phyloP scores from a whole-genome alignment of 495 filamentous ascomycete genomes.

The Immersiella caudata region DNA sequence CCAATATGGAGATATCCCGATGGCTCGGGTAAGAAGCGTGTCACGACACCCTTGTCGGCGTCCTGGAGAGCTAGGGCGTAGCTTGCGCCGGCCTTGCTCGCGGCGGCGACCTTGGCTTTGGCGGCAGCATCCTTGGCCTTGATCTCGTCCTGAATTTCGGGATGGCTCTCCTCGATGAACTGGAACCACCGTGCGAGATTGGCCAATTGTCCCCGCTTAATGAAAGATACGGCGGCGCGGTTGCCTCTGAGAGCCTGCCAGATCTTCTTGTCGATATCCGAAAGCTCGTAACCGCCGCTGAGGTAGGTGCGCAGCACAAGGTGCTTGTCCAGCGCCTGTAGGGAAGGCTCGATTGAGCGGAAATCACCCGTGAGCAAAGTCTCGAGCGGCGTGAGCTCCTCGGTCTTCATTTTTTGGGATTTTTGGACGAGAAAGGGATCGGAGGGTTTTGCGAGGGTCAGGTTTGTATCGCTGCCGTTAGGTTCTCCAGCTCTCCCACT shows the following conservation, averaged over 20 bases:
- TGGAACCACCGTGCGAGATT: slow-evolving; percentile 89
- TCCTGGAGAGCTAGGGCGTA: slow-evolving; percentile 90
- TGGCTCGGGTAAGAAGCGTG: slow-evolving; percentile 93
- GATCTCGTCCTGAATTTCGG: slow-evolving; percentile 61
- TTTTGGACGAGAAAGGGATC: not conserved
- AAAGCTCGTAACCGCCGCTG: slow-evolving; percentile 72
- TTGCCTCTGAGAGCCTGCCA: slow-evolving; percentile 88
- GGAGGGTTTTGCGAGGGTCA: not conserved
- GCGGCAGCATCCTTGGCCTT: slow-evolving; percentile 63
- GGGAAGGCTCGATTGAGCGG: slow-evolving; percentile 74
- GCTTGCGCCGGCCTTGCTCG: slow-evolving; percentile 80
- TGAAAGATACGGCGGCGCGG: slow-evolving; percentile 75
- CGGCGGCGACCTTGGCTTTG: slow-evolving; percentile 70
- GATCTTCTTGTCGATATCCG: slow-evolving; percentile 76
- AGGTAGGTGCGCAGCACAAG: slow-evolving; percentile 64
- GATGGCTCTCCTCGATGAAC: slow-evolving; percentile 80
- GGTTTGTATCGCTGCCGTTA: not conserved
- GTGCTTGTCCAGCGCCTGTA: slow-evolving; percentile 81
- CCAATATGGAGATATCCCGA: slow-evolving; percentile 59
- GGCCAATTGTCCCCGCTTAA: slow-evolving; percentile 74
- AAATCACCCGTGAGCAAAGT: slow-evolving; percentile 66
- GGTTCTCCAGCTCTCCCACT: not conserved
- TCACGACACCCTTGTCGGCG: slow-evolving; percentile 89
- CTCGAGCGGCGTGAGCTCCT: slow-evolving; percentile 53
- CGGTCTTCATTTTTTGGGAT: slow-evolving; percentile 48